Evolutionary conservation across 2,329 filamentous ascomycete species (phyloP).

Genomic region (Penicillium sp.): DNA sequence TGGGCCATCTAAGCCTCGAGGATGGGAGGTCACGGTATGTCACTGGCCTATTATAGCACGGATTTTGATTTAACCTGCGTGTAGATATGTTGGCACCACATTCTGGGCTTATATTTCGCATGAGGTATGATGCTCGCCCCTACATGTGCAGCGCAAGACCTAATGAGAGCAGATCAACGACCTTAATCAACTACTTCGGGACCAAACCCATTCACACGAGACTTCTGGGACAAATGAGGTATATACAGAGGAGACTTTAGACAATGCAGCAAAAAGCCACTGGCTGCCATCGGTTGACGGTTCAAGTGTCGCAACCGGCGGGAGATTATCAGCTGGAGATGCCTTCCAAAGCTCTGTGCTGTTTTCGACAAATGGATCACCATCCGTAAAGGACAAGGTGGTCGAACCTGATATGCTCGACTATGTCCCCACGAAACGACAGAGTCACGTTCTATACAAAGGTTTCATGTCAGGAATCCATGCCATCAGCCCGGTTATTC

Average conservation of each 20-base stretch:
- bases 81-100: conserved; percentile 51
- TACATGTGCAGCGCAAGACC: neutral
- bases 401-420: conserved; percentile 48
- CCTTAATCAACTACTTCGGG: conserved; percentile 48
- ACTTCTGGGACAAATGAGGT: conserved; percentile 26
- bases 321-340: conserved; percentile 29
- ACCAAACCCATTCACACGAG: conserved; percentile 46
- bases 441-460: conserved; percentile 53
- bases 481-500: conserved; percentile 50
- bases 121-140: conserved; percentile 36
- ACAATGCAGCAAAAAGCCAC: conserved; percentile 20
- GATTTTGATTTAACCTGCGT: neutral
- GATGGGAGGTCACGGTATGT: conserved; percentile 50
- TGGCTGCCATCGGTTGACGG: conserved; percentile 30
- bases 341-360: conserved; percentile 45
- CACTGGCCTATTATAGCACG: neutral
- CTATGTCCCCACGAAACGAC: conserved; percentile 47
- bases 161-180: conserved; percentile 46
- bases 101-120: conserved; percentile 53
- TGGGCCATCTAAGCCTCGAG: conserved; percentile 50
- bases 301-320: conserved; percentile 11
- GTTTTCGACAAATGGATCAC: conserved; percentile 43
- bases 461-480: conserved; percentile 54
- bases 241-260: conserved; percentile 27
- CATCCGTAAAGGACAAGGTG: conserved; percentile 36